Base-by-base conservation (phyloP, 192 early-diverging fungal genomes). In the Coemansia sp. region DNA sequence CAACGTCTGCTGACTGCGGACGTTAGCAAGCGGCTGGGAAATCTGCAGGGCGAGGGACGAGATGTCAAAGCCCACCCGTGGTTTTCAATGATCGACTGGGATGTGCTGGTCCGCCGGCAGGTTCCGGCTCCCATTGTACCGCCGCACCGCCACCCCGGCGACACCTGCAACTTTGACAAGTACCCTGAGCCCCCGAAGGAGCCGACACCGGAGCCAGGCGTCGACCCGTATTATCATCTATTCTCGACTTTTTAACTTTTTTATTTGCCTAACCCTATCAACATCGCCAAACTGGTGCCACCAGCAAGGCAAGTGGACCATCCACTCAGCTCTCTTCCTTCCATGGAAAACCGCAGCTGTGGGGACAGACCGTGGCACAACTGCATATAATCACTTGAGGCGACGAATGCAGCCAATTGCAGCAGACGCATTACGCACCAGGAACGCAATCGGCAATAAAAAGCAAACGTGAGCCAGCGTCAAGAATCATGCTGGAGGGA, bases 81-180 rank as follows among this genome's bases (percentile, higher is more conserved):
- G 95, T 99, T 99, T 70, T 71, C 85, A 8, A 89, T 89, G 25
- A 92, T 97, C 5, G 91, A 95, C 74, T 99, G 97, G 97, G 76
- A 93, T 30, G 92, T 87, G 25, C 74, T 99, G 24, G 66, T 92
- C 58, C 84, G 90, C 41, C 86, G 86, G 62, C 83, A 76, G 25
- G 85, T 95, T n/a, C 83, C 69, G 53, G 86, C 94, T 54, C 97
- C 97, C 7, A 97, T 99, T 56, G 84, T 95, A 49, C 97, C 97
- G 60, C 86, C 86, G 18, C 89, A 89, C 73, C 83, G 87, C 26
- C 89, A 91, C 64, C 90, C 94, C 14, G 95, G 95, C 38, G 97
- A 99, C 74, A 95, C 97, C 7, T 85, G 93, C 65, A 97, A 98
- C 79, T 98, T 98, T 86, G 96, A 98, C 85, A 90, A 87, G 74